Evolutionary conservation across 2,329 filamentous ascomycete species (phyloP).

Genomic region (Phyllosticta paracitricarpa): DNA sequence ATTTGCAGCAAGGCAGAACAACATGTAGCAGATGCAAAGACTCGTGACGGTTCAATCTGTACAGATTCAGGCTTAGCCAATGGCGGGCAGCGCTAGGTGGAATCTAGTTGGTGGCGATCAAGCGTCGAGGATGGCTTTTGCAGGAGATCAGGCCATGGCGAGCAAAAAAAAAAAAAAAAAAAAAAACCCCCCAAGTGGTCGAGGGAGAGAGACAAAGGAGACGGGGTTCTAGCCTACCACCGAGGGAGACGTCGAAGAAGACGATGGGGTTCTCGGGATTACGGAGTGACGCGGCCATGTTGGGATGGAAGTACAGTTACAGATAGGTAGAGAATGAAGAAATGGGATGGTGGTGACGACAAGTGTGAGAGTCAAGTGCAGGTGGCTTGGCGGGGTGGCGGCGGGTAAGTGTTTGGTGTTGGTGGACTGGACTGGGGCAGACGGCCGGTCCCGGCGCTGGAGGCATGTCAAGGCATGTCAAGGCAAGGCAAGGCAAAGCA

Average conservation of each 20-base stretch:
- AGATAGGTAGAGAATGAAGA: no score
- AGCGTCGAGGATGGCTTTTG: background rate
- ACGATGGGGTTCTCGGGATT: constrained; percentile 40
- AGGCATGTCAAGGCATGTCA: no score
- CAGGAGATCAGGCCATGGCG: background rate
- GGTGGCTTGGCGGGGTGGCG: no score
- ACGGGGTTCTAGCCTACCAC: constrained; percentile 47
- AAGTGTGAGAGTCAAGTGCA: background rate
- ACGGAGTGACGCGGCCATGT: background rate
- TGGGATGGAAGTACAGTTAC: background rate
- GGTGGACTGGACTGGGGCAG: no score
- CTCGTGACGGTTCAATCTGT: background rate
- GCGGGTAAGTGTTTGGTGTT: no score
- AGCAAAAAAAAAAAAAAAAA: background rate
- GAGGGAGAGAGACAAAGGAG: background rate
- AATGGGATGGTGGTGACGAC: background rate
- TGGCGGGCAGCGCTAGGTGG: background rate
- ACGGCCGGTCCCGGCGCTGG: background rate
- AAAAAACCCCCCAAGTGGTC: background rate
- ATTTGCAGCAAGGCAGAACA: background rate
- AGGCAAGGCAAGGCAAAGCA: no score
- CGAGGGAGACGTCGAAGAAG: constrained; percentile 71
- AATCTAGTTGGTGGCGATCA: background rate
- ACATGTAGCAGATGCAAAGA: no score
- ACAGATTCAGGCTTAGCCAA: background rate